phyloP scores from a whole-genome alignment of 169 alveolate species.

The Theileria sp. region DNA sequence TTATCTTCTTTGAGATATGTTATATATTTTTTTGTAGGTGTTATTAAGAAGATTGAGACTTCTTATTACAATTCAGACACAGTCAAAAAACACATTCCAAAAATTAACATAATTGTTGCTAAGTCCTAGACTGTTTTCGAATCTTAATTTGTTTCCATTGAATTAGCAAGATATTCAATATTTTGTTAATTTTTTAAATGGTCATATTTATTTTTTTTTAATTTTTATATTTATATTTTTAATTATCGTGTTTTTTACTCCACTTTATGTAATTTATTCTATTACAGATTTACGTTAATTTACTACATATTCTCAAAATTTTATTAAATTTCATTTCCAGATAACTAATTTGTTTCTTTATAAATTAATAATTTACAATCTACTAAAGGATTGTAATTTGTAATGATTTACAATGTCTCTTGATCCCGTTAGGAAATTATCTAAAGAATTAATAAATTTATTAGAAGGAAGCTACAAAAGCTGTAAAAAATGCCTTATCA shows the following conservation, averaged over 20 bases:
- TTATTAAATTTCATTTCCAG: neutral
- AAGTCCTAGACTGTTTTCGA: conserved; percentile 29
- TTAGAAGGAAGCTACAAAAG: conserved; percentile 9
- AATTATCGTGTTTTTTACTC: neutral
- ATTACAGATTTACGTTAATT: neutral
- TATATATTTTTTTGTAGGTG: conserved; percentile 39
- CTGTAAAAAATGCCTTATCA: neutral
- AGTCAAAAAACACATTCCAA: conserved; percentile 67
- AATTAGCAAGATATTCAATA: neutral
- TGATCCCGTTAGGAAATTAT: neutral
- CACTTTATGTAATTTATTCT: neutral
- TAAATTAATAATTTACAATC: neutral
- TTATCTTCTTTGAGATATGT: neutral
- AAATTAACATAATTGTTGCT: conserved; percentile 64
- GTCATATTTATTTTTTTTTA: neutral
- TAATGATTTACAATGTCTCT: conserved; percentile 6
- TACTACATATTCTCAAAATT: neutral
- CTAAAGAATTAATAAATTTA: neutral
- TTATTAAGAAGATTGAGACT: conserved; percentile 64
- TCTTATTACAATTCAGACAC: conserved; percentile 70
- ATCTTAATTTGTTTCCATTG: conserved; percentile 8
- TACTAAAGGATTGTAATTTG: neutral
- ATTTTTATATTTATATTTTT: neutral
- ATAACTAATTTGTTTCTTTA: neutral
- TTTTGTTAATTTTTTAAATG: conserved; percentile 1